Percentiles rank a stretch among this genome's conserved stretches.
Evolutionary conservation across 495 filamentous ascomycete genomes (phyloP).

Genomic region (Penicillium waksmanii): DNA sequence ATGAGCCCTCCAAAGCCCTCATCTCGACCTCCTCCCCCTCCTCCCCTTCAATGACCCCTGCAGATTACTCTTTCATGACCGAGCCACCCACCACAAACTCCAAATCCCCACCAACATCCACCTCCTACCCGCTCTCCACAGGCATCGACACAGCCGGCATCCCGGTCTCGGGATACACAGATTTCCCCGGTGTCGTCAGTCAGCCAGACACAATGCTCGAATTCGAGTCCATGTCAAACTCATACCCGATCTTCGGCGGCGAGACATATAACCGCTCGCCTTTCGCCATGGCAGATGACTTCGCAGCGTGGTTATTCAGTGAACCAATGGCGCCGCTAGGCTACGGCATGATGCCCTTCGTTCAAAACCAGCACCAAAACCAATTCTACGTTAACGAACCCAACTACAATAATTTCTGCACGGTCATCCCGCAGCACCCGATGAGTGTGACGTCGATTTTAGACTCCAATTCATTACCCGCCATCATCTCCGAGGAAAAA

Average conservation of each 20-base stretch:
- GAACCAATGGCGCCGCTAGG: slow-evolving; percentile 51
- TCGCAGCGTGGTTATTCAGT: slow-evolving; percentile 89
- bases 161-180: slow-evolving; percentile 33
- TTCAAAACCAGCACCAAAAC: slow-evolving; percentile 39
- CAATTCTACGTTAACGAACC: slow-evolving; percentile 48
- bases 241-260: slow-evolving; percentile 81
- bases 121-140: slow-evolving; percentile 32
- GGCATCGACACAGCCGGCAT: slow-evolving; percentile 29
- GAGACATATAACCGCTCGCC: slow-evolving; percentile 85
- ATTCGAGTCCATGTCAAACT: slow-evolving; percentile 70
- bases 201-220: slow-evolving; percentile 30
- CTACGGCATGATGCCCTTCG: slow-evolving; percentile 43
- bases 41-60: slow-evolving; percentile 26
- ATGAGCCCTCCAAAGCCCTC: slow-evolving; percentile 24
- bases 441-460: slow-evolving; percentile 92
- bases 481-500: slow-evolving; percentile 85
- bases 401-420: slow-evolving; percentile 39
- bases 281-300: slow-evolving; percentile 87
- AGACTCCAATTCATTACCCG: slow-evolving; percentile 79
- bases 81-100: slow-evolving; percentile 18
- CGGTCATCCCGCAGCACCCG: slow-evolving; percentile 61
- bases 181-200: slow-evolving; percentile 23
- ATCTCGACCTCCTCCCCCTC: slow-evolving; percentile 24
- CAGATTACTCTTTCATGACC: slow-evolving; percentile 26
- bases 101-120: slow-evolving; percentile 22